Evolutionary conservation across 306 rosid species (phyloP).

Genomic region (peach (Prunus persica)): Prunus_persica_NCBIv2 NC_034009.1:30838001-30838500

Average conservation of each 20-base stretch:
- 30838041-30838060: conserved; percentile 4
- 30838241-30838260: conserved; percentile 18
- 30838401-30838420: not conserved
- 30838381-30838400: not conserved
- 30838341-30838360: conserved; percentile 4
- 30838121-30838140: conserved; percentile 95
- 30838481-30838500: not conserved
- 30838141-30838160: conserved; percentile 85
- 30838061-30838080: conserved; percentile 87
- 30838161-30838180: conserved; percentile 90
- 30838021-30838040: not conserved
- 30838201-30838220: conserved; percentile 43
- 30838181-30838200: conserved; percentile 89
- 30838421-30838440: not conserved
- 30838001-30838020: not conserved
- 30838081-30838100: conserved; percentile 97
- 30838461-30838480: not conserved
- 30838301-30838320: conserved; percentile 10
- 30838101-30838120: conserved; percentile 96
- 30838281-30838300: conserved; percentile 9
- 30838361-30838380: not conserved
- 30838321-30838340: conserved; percentile 1
- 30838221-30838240: conserved; percentile 28
- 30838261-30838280: not conserved
- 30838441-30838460: not conserved